Evolutionary conservation across 441 rosid genomes (phyloP).

Genomic region (Brassica hybrid): DNA sequence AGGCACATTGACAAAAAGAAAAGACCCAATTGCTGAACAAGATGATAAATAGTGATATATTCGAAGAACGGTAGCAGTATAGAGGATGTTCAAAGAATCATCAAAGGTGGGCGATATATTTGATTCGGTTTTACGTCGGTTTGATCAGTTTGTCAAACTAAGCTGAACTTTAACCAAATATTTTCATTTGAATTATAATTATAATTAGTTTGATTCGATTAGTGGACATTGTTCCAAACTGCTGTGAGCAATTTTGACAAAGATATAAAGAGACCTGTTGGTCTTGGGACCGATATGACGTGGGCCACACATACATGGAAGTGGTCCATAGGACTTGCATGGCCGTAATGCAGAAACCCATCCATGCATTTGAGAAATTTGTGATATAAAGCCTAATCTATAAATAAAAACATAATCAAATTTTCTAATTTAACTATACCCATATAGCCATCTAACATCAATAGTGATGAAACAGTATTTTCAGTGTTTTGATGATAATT

Average conservation of each 20-base stretch:
- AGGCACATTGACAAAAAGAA: not conserved
- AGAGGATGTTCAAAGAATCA: not conserved
- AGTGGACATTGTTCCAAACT: slow-evolving; percentile 30
- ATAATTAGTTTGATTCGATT: not conserved
- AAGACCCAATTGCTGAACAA: not conserved
- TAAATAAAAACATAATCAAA: not conserved
- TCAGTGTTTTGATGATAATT: not conserved
- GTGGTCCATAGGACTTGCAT: slow-evolving; percentile 36
- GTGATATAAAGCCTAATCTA: not conserved
- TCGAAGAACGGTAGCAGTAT: not conserved
- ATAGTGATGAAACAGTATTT: no score
- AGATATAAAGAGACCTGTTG: not conserved
- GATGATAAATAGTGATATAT: not conserved
- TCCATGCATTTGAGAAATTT: slow-evolving; percentile 18
- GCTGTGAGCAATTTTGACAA: slow-evolving; percentile 24
- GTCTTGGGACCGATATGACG: slow-evolving; percentile 31
- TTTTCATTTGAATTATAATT: not conserved
- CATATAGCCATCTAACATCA: not conserved
- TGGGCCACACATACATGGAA: slow-evolving; percentile 32
- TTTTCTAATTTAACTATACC: not conserved
- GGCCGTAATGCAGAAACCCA: slow-evolving; percentile 25
- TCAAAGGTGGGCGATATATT: not conserved
- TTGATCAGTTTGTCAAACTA: slow-evolving; percentile 10
- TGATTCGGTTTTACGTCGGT: not conserved
- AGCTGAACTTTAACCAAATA: not conserved